Base-by-base conservation (phyloP, 495 filamentous ascomycete genomes). In the Sabuloglossum arenarium region DNA sequence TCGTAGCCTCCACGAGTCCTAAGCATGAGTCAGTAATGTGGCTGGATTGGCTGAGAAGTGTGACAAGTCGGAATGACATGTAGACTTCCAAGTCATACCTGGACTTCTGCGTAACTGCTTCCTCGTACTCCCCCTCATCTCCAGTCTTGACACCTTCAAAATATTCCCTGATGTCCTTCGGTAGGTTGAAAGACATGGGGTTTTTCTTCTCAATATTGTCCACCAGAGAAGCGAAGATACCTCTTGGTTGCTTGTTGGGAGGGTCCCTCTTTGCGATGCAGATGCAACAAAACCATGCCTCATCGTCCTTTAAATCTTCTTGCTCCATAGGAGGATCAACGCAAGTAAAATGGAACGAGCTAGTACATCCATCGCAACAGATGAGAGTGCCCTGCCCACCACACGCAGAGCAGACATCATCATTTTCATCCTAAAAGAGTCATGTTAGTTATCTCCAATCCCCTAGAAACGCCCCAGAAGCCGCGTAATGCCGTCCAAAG, bases 311-410 rank as follows among this genome's bases (percentile, higher is more conserved):
- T 50, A 78, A 73, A 54, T 73, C 70, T 23, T 78, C 72, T 46
- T 76, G 70, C 51, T 79, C 72, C 59, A 88, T 68, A 5, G 86
- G 84, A 55, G 90, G 88, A 62, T 90, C 80, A 46, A 88, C 71
- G 65, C 91, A 98, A 46, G 71, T 71, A 63, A 88, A 86, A 66
- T 98, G 91, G 68, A 88, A 95, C 0, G 87, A 84, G 47, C 83
- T 79, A 19, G 77, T 74, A 70, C 91, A 98, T 50, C 82, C 83
- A 67, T 97, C 91, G 66, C 91, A 98, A 69, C 90, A 95, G 57
- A 97, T 70, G 27, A 98, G 71, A 54, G 82, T 74, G n/a, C 91
- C 91, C 54, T 77, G 81, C 42, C 80, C 79, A 60, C 81, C 78
- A 68, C 91, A 98, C 10, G 86, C 75, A 51, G 77, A 75, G 69